phyloP scores from a whole-genome alignment of 345 rosid species.

The Clausena lansium region DNA sequence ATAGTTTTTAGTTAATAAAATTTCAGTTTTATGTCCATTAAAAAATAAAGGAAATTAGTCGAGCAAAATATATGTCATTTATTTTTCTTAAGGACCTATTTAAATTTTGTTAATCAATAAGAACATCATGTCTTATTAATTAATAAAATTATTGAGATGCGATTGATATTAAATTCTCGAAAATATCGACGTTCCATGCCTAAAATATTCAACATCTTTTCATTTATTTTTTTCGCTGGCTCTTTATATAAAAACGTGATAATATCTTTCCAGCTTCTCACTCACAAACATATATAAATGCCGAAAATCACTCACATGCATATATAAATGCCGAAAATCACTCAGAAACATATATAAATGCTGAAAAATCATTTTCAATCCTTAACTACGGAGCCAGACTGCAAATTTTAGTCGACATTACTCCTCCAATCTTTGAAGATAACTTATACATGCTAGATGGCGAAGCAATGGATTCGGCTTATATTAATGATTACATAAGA shows the following conservation, averaged over 20 bases:
- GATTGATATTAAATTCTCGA: not conserved
- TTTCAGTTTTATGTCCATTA: not conserved
- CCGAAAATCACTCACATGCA: not conserved
- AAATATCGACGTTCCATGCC: not conserved
- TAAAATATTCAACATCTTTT: not conserved
- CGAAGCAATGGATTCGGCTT: not conserved
- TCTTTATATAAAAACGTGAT: not conserved
- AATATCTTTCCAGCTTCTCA: not conserved
- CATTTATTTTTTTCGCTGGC: not conserved
- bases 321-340: not conserved
- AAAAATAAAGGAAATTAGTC: not conserved
- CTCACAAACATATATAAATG: not conserved
- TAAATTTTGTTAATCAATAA: not conserved
- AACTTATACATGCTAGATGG: not conserved
- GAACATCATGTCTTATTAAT: not conserved
- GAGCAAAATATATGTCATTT: not conserved
- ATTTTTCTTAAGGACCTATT: no score
- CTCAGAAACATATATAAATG: not conserved
- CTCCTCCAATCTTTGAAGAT: not conserved
- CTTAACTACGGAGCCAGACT: not conserved
- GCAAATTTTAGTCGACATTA: not conserved
- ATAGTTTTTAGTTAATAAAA: not conserved
- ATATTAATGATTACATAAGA: not conserved
- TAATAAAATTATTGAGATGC: not conserved
- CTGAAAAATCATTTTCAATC: not conserved